Evolutionary conservation across 768 basidiomycete species (phyloP).

Genomic region (Kwoniella newhampshirensis): DNA sequence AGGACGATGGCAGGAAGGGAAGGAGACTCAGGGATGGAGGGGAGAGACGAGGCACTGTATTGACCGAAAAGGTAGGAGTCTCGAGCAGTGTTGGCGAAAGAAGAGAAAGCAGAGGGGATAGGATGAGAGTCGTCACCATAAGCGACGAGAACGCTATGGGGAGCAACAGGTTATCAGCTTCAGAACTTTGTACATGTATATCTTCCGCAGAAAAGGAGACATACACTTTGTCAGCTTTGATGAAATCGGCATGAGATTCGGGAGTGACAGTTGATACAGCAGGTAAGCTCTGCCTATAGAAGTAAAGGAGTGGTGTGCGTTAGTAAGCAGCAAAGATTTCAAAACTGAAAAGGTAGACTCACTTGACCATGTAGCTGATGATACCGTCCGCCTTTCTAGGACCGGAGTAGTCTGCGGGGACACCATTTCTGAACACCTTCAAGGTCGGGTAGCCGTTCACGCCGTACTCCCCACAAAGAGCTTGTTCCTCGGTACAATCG

Average conservation of each 20-base stretch:
- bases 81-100: conserved; percentile 79
- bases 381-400: conserved; percentile 95
- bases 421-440: conserved; percentile 87
- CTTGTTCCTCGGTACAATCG: conserved; percentile 91
- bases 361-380: conserved; percentile 95
- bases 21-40: conserved; percentile 66
- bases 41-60: conserved; percentile 63
- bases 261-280: conserved; percentile 80
- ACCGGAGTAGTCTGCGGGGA: conserved; percentile 74
- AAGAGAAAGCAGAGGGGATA: conserved; percentile 72
- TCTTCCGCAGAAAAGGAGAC: conserved; percentile 15
- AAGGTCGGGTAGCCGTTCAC: conserved; percentile 91
- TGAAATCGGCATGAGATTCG: conserved; percentile 79
- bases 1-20: conserved; percentile 79
- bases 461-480: conserved; percentile 83
- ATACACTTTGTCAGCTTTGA: conserved; percentile 75
- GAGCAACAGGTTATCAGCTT: neutral
- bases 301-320: conserved; percentile 29
- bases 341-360: conserved; percentile 42
- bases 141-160: conserved; percentile 70
- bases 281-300: conserved; percentile 80
- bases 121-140: conserved; percentile 75
- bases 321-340: conserved; percentile 11
- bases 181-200: neutral
- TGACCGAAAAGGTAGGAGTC: conserved; percentile 93